Base-by-base conservation (phyloP, 2,329 filamentous ascomycete genomes). In the Sarocladium strictum region DNA sequence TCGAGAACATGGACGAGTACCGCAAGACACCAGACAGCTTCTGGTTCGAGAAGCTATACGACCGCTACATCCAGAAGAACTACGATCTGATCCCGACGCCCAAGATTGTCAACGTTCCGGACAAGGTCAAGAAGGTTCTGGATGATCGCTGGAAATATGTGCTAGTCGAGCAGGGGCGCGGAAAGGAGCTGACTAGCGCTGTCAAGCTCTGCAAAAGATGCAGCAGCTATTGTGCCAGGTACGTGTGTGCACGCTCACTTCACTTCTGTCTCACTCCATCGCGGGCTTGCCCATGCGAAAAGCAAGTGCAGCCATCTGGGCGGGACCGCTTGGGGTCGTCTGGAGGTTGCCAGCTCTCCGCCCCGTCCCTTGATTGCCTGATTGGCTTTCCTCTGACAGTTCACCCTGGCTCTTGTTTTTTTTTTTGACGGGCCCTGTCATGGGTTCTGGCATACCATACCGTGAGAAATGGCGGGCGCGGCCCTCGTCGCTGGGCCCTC, bases 91-190 rank as follows among this genome's bases (percentile, higher is more conserved):
- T 99, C 58, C 93, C 94, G 1, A 96, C 92, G 14, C 83, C 81
- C 57, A 85, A 89, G 65, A 94, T 99, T 64, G 93, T 97, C 75
- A 99, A 99, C 67, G 94, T 99, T 49, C 94, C 94, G 4, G 87
- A 87, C 61, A 90, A 88, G 66, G 93, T 99, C 66, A 97, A 97
- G 72, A 95, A 90, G 71, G 92, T 96, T 55, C 80, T 99, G 47
- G 90, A 97, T 69, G 90, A 97, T 72, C 85, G 92, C 66, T 99
- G 94, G 94, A 95, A 89, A 72, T 97, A 88, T 72, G 90, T 99
- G 60, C 81, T 97, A 62, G 90, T 97, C 59, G 94, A 99, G 75
- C 87, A 93, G 63, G 90, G 90, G 61, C 89, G 92, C 63, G 88
- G 90, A 63, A 97, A 97, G 73, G 94, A 97, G 72, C 80, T 97